Evolutionary conservation across 225 moss, liverwort and hornwort genomes (phyloP).

Genomic region (Asterella californica): DNA sequence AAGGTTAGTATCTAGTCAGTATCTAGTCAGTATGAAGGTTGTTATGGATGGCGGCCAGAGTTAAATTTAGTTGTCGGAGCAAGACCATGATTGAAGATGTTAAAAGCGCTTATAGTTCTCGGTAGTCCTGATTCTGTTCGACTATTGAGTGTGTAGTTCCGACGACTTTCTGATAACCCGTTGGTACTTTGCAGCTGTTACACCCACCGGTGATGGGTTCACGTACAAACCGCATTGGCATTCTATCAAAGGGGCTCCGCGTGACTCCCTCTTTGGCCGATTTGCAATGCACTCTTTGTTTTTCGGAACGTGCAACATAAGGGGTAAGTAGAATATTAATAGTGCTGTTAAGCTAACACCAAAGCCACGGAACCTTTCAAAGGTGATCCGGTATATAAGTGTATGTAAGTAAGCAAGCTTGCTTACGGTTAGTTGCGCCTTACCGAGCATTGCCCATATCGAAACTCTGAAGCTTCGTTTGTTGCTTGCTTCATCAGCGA

Average conservation of each 20-base stretch:
- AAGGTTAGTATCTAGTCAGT: slow-evolving; percentile 49
- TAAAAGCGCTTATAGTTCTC: background rate
- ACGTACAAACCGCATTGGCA: slow-evolving; percentile 39
- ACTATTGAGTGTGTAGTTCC: background rate
- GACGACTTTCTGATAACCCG: background rate
- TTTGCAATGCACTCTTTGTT: slow-evolving; percentile 79
- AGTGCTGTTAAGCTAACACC: background rate
- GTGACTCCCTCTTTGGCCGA: slow-evolving; percentile 80
- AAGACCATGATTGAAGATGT: background rate
- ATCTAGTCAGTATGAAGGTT: no score
- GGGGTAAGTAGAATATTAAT: slow-evolving; percentile 46
- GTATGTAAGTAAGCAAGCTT: background rate
- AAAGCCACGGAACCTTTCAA: background rate
- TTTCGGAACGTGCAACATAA: slow-evolving; percentile 85
- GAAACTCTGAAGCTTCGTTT: background rate
- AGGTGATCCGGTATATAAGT: background rate
- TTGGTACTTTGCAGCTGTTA: slow-evolving; percentile 25
- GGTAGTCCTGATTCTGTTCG: background rate
- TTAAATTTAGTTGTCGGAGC: background rate
- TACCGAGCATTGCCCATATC: background rate
- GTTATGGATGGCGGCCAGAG: no score
- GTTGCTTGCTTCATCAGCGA: slow-evolving; percentile 50
- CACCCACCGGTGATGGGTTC: slow-evolving; percentile 36
- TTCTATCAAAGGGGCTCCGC: slow-evolving; percentile 78
- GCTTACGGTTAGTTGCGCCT: background rate